Percentiles rank a stretch among this genome's conserved stretches.
These are phyloP conservation scores for Phytophthora cajani DNA, from an alignment of 352 stramenopile genomes.

Conservation along the genomic window DNA sequence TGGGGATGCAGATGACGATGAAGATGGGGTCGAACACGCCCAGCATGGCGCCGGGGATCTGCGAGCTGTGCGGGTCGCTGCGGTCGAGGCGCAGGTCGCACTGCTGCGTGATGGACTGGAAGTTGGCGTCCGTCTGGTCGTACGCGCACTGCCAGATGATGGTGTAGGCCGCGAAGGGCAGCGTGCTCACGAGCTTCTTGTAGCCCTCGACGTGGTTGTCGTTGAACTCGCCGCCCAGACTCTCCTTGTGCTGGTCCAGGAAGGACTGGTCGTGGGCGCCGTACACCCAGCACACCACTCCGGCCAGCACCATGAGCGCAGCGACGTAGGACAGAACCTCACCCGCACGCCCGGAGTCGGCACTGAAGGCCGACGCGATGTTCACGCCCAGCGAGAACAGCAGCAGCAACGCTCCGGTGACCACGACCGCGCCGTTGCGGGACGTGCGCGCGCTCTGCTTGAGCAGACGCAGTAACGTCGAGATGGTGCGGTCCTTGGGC, in stretches of 20 bases:
- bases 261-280: conserved; percentile 56
- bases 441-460: conserved; percentile 28
- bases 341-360: conserved; percentile 29
- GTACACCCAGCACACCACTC: conserved; percentile 55
- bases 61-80: conserved; percentile 39
- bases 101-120: conserved; percentile 74
- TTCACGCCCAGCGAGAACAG: conserved; percentile 54
- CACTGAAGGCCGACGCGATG: conserved; percentile 59
- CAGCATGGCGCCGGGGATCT: conserved; percentile 52
- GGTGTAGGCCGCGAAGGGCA: conserved; percentile 67
- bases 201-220: conserved; percentile 53
- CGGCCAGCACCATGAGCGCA: conserved; percentile 43
- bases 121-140: conserved; percentile 72
- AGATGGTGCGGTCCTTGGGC: conserved; percentile 51
- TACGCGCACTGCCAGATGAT: conserved; percentile 71
- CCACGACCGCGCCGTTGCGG: conserved; percentile 35
- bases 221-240: conserved; percentile 49
- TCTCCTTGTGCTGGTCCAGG: conserved; percentile 52
- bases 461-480: conserved; percentile 48
- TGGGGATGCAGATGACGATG: conserved; percentile 44
- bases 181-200: conserved; percentile 59
- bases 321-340: conserved; percentile 59
- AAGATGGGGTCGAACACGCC: conserved; percentile 55
- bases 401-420: conserved; percentile 39
- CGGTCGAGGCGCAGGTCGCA: conserved; percentile 55